Evolutionary conservation across 192 early-diverging fungal species (phyloP).

Genomic region (Coemansia sp.): DNA sequence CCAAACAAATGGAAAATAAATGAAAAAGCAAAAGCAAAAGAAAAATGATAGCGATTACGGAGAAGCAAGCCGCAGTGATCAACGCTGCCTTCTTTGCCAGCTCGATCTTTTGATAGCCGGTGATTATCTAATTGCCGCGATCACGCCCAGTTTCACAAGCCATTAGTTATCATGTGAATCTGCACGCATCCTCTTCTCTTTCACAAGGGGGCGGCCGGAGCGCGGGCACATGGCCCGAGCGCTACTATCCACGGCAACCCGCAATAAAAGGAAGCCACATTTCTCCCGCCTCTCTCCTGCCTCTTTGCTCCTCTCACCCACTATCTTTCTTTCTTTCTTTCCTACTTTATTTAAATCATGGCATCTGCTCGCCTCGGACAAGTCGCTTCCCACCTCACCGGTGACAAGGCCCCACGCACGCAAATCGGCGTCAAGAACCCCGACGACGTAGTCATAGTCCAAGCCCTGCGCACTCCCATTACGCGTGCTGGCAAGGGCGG

Average conservation of each 20-base stretch:
- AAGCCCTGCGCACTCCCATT: conserved; percentile 87
- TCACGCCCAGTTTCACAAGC: conserved; percentile 7
- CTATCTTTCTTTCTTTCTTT: not conserved
- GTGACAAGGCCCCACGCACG: conserved; percentile 51
- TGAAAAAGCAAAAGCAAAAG: not conserved
- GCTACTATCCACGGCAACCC: too few species aligned
- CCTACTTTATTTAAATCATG: conserved; percentile 14
- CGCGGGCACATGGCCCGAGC: conserved; percentile 6
- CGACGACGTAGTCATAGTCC: conserved; percentile 93
- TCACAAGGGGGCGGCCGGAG: too few species aligned
- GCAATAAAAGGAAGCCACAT: not conserved
- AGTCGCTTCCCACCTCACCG: conserved; percentile 53
- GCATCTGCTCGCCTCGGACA: conserved; percentile 46
- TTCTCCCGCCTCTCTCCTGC: not conserved
- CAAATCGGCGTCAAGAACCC: conserved; percentile 74
- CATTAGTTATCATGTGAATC: too few species aligned
- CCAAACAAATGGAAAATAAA: not conserved
- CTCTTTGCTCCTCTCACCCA: too few species aligned
- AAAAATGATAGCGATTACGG: not conserved
- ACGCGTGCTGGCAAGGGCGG: conserved; percentile 89
- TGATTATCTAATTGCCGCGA: too few species aligned
- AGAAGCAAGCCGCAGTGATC: too few species aligned
- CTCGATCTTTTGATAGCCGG: too few species aligned
- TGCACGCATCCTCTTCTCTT: not conserved
- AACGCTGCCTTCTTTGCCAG: too few species aligned